phyloP scores from a whole-genome alignment of 139 green algal species.

The Microglena sp. region DNA sequence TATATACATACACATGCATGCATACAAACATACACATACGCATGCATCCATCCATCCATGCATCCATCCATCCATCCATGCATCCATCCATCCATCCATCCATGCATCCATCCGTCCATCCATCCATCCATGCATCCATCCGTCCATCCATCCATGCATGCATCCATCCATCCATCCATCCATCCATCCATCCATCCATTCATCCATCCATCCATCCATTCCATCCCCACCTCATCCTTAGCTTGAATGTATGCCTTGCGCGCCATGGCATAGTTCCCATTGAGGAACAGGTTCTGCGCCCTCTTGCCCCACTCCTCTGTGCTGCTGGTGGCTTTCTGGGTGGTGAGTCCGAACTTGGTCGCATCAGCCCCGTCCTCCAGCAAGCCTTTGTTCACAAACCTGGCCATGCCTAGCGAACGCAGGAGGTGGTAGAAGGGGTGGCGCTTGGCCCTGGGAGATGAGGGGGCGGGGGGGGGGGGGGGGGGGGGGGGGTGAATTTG shows the following conservation, averaged over 20 bases:
- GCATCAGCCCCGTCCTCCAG: constrained; percentile 22
- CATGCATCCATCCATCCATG: no score
- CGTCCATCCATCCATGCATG: no score
- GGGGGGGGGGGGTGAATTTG: no score
- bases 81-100: neutral
- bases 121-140: no score
- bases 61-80: neutral
- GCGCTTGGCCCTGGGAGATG: constrained; percentile 6
- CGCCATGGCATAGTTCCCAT: constrained; percentile 20
- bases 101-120: no score
- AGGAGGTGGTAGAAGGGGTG: constrained; percentile 31
- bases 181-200: neutral
- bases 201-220: no score
- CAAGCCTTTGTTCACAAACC: constrained; percentile 16
- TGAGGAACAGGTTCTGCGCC: constrained; percentile 14
- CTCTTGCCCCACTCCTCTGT: constrained; percentile 22
- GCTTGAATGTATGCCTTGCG: constrained; percentile 20
- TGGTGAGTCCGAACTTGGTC: constrained; percentile 14
- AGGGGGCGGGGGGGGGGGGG: no score
- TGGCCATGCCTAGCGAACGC: constrained; percentile 16
- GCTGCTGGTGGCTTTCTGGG: constrained; percentile 19
- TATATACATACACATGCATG: neutral
- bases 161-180: neutral
- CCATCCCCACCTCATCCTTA: neutral
- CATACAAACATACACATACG: neutral